Percentiles rank a stretch among this genome's conserved stretches.
phyloP scores from a whole-genome alignment of 2,329 filamentous ascomycete species.

The Phaeomoniella chlamydospora region DNA sequence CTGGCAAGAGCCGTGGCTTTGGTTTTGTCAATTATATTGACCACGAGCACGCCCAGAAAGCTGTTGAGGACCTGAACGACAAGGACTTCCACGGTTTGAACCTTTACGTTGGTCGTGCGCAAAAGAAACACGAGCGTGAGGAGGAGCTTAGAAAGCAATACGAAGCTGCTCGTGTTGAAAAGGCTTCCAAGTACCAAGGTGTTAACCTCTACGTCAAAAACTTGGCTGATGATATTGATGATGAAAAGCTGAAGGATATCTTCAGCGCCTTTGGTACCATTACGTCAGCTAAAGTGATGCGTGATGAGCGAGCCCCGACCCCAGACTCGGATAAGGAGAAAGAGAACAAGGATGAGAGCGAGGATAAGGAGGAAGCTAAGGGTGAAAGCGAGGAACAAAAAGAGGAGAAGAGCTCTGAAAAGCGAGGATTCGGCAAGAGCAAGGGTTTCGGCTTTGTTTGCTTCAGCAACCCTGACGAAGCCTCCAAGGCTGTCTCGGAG shows the following conservation, averaged over 20 bases:
- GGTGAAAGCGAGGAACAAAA: conserved; percentile 28
- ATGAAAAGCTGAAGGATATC: conserved; percentile 91
- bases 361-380: conserved; percentile 28
- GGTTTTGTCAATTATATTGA: conserved; percentile 93
- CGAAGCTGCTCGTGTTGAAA: conserved; percentile 92
- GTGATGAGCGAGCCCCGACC: conserved; percentile 43
- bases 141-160: conserved; percentile 98
- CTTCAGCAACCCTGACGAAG: conserved; percentile 98
- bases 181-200: conserved; percentile 97
- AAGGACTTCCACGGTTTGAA: conserved; percentile 89
- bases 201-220: conserved; percentile 99
- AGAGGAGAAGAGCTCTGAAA: conserved; percentile 38
- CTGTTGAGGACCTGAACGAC: conserved; percentile 84
- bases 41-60: conserved; percentile 72
- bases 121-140: conserved; percentile 99
- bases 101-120: conserved; percentile 92
- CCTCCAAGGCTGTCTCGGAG: conserved; percentile 96
- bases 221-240: conserved; percentile 88
- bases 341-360: conserved; percentile 37
- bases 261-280: conserved; percentile 87
- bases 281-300: conserved; percentile 99
- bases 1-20: conserved; percentile 84
- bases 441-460: conserved; percentile 99
- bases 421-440: conserved; percentile 76
- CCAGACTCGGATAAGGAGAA: conserved; percentile 31